Evolutionary conservation across 2,329 filamentous ascomycete genomes (phyloP).

Genomic region (Phoma sp.): DNA sequence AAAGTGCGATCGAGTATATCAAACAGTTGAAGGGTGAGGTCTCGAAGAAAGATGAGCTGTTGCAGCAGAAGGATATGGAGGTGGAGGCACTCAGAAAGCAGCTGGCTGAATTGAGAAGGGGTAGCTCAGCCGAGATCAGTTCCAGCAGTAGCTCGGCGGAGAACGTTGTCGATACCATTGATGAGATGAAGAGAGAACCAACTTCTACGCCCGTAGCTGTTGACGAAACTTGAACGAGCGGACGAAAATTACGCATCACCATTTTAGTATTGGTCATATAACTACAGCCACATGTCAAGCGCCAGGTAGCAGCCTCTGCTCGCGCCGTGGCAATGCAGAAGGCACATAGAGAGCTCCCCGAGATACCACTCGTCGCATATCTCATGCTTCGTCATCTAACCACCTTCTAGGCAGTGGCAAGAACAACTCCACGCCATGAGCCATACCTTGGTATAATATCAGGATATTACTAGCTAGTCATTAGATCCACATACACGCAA

Average conservation of each 20-base stretch:
- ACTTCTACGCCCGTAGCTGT: constrained; percentile 5
- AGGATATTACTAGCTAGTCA: background rate
- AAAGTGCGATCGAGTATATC: constrained; percentile 95
- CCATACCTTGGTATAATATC: background rate
- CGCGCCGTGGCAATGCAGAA: background rate
- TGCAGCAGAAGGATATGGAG: constrained; percentile 69
- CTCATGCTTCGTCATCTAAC: background rate
- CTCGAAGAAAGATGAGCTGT: constrained; percentile 66
- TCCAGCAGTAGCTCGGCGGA: background rate
- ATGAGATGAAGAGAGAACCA: constrained; percentile 7
- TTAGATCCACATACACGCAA: background rate
- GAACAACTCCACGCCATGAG: background rate
- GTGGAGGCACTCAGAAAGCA: constrained; percentile 58
- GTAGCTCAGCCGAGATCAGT: constrained; percentile 19
- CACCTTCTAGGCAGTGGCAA: background rate
- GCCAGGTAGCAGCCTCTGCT: background rate
- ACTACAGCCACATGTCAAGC: background rate
- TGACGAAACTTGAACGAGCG: constrained; percentile 11
- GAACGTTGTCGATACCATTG: background rate
- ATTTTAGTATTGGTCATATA: background rate
- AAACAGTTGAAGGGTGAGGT: constrained; percentile 79
- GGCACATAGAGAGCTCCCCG: background rate
- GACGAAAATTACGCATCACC: background rate
- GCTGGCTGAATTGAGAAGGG: constrained; percentile 48
- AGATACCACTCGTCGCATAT: background rate